A percentile compares a stretch with the other conserved stretches of the same genome.
Conservation (phyloP, 228 moss, liverwort and hornwort species). For the Sphagnum magellanicum region DNA sequence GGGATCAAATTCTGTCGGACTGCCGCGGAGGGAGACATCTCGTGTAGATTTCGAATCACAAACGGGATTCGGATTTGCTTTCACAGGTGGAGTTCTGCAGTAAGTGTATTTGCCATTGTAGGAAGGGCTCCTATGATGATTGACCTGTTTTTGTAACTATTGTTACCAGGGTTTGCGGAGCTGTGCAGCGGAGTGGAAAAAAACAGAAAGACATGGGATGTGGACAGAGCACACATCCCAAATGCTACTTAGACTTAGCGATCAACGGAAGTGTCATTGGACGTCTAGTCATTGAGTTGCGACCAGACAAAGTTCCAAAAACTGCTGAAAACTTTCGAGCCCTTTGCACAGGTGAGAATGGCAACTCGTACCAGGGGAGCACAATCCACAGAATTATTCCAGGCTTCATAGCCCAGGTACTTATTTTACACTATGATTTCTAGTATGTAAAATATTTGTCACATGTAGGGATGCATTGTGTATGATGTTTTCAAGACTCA, state of each 20-base stretch:
- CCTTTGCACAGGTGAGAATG: slow-evolving; percentile 63
- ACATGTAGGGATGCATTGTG: neutral
- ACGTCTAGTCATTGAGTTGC: slow-evolving; percentile 60
- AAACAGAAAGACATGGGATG: slow-evolving; percentile 55
- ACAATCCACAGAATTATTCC: slow-evolving; percentile 64
- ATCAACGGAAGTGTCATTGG: slow-evolving; percentile 61
- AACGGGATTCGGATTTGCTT: too few relatives aligned
- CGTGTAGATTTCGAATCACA: too few relatives aligned
- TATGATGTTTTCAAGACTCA: neutral
- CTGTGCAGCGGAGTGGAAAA: neutral
- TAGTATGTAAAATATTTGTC: neutral
- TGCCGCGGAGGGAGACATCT: too few relatives aligned
- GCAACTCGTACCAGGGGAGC: slow-evolving; percentile 63
- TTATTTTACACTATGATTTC: neutral
- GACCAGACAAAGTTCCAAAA: slow-evolving; percentile 64
- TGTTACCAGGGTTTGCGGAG: too few relatives aligned
- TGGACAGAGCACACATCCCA: slow-evolving; percentile 46
- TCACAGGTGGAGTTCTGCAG: too few relatives aligned
- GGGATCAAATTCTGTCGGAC: too few relatives aligned
- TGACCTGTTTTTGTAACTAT: too few relatives aligned
- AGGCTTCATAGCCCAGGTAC: slow-evolving; percentile 76
- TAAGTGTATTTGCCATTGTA: too few relatives aligned
- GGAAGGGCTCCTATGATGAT: too few relatives aligned
- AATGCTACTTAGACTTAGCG: slow-evolving; percentile 65
- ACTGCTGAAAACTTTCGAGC: slow-evolving; percentile 68